Evolutionary conservation across 768 basidiomycete species (phyloP).

Genomic region (Suillus placidus): DNA sequence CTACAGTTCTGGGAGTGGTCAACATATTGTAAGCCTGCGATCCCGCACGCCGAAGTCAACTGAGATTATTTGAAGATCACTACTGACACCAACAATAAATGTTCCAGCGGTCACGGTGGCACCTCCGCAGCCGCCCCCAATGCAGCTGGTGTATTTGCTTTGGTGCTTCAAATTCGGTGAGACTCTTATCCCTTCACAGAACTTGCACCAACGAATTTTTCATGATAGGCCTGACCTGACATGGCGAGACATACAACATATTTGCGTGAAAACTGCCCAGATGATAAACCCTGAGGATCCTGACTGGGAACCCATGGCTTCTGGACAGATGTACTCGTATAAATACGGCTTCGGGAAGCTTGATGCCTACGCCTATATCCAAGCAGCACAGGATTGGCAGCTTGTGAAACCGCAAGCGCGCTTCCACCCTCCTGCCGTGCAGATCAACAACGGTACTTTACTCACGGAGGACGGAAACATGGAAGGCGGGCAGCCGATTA

Average conservation of each 20-base stretch:
- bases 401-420: slow-evolving; percentile 94
- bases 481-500: slow-evolving; percentile 68
- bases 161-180: slow-evolving; percentile 86
- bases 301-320: slow-evolving; percentile 87
- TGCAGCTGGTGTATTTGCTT: slow-evolving; percentile 90
- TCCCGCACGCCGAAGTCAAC: slow-evolving; percentile 17
- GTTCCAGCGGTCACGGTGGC: slow-evolving; percentile 85
- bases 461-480: slow-evolving; percentile 44
- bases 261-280: slow-evolving; percentile 76
- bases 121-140: slow-evolving; percentile 98
- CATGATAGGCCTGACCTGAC: slow-evolving; percentile 80
- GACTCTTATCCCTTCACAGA: slow-evolving; percentile 26
- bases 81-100: slow-evolving; percentile 84
- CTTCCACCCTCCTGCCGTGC: slow-evolving; percentile 75
- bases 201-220: slow-evolving; percentile 12
- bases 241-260: slow-evolving; percentile 95
- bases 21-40: slow-evolving; percentile 74
- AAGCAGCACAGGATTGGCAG: slow-evolving; percentile 78
- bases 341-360: slow-evolving; percentile 95
- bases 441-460: slow-evolving; percentile 63
- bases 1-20: slow-evolving; percentile 92
- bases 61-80: slow-evolving; percentile 65
- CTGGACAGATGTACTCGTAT: slow-evolving; percentile 62
- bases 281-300: slow-evolving; percentile 87
- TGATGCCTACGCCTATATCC: slow-evolving; percentile 82